These are phyloP conservation scores for Hypoxylon sp. DNA, from an alignment of 2,329 filamentous ascomycete genomes.

Conservation along the genomic window DNA sequence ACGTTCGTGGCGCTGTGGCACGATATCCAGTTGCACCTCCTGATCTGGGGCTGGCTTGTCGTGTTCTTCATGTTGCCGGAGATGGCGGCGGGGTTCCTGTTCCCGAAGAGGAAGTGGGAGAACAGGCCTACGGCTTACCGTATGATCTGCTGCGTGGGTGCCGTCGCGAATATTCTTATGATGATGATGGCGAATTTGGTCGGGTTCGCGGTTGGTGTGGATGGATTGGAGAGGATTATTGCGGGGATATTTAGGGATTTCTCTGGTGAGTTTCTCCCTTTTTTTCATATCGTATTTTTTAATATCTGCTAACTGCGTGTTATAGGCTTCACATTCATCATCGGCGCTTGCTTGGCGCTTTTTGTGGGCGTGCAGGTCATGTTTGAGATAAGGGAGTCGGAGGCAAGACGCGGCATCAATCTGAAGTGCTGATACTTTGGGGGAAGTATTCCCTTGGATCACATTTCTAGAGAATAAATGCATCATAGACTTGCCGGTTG, in stretches of 20 bases:
- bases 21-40: constrained; percentile 89
- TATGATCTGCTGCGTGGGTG: constrained; percentile 83
- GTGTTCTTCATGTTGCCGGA: constrained; percentile 95
- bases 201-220: constrained; percentile 92
- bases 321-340: constrained; percentile 78
- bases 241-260: constrained; percentile 81
- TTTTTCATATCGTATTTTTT: constrained; percentile 7
- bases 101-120: constrained; percentile 81
- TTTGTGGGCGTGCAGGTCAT: constrained; percentile 93
- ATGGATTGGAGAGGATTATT: constrained; percentile 85
- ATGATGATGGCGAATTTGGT: constrained; percentile 97
- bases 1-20: constrained; percentile 99
- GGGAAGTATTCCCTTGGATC: background rate
- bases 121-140: constrained; percentile 79
- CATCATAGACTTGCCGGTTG: background rate
- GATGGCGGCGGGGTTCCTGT: constrained; percentile 77
- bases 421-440: constrained; percentile 78
- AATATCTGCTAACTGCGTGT: constrained; percentile 20
- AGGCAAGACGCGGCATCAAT: constrained; percentile 84
- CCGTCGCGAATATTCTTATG: constrained; percentile 88
- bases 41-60: constrained; percentile 98
- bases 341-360: constrained; percentile 77
- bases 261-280: constrained; percentile 66
- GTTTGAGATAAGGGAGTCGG: constrained; percentile 93
- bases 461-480: background rate